Percentiles rank a stretch among this genome's conserved stretches.
phyloP scores from a whole-genome alignment of 129 eudicot species.

The Artemisia argyi region DNA sequence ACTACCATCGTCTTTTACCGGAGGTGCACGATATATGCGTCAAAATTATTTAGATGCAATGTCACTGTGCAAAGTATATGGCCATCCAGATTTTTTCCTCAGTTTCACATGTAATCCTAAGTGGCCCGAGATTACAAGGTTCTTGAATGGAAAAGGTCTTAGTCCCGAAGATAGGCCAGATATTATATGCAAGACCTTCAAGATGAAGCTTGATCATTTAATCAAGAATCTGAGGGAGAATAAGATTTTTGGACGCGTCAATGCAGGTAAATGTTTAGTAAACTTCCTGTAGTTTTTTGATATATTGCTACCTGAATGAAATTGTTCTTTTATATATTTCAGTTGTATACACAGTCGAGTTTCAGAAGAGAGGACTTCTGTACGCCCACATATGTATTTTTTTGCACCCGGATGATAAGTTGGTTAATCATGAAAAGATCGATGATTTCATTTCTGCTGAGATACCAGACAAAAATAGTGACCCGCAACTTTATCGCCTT shows the following conservation, averaged over 20 bases:
- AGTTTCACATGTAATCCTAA: not conserved
- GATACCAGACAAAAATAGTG: not conserved
- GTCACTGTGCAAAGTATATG: not conserved
- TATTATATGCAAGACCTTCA: no score
- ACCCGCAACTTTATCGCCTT: not conserved
- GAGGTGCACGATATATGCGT: no score
- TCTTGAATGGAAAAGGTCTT: not conserved
- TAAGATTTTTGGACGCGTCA: no score
- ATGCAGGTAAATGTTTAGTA: not conserved
- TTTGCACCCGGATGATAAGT: not conserved
- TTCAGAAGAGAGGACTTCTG: constrained; percentile 23
- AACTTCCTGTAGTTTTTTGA: no score
- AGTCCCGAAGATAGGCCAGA: no score
- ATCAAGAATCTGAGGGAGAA: no score
- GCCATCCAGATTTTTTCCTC: constrained; percentile 2
- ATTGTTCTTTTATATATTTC: not conserved
- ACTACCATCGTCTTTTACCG: no score
- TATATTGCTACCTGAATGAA: no score
- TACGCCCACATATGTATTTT: constrained; percentile 26
- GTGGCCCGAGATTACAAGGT: not conserved
- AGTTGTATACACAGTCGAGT: constrained; percentile 18
- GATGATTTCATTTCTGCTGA: constrained; percentile 13
- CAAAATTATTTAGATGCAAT: no score
- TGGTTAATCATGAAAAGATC: no score
- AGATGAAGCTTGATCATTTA: no score